Evolutionary conservation across 139 green algal genomes (phyloP).

Genomic region (Chlorella vulgaris): DNA sequence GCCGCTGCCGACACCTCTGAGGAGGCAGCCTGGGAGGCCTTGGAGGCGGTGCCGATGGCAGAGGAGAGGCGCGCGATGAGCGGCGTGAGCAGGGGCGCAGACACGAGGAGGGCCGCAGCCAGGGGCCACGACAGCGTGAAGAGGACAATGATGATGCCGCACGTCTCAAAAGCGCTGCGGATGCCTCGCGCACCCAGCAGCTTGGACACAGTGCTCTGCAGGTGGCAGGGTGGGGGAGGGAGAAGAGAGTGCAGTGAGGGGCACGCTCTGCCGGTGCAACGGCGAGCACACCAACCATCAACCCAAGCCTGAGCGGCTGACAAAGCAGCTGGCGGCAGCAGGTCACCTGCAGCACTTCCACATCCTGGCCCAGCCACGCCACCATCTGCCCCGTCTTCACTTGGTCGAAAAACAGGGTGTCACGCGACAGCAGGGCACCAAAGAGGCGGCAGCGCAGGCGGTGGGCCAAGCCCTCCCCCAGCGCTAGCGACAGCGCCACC

Average conservation of each 20-base stretch:
- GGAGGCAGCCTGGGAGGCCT: slow-evolving; percentile 22
- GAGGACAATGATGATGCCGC: slow-evolving; percentile 28
- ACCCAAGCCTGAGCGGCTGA: too few relatives aligned
- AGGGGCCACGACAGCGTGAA: slow-evolving; percentile 28
- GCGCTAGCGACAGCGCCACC: slow-evolving; percentile 29
- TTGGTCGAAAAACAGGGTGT: slow-evolving; percentile 29
- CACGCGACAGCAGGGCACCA: slow-evolving; percentile 21
- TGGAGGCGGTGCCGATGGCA: slow-evolving; percentile 18
- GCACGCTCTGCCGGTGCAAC: too few relatives aligned
- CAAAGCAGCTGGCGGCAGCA: background rate
- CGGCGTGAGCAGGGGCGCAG: slow-evolving; percentile 39
- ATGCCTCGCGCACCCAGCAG: slow-evolving; percentile 41
- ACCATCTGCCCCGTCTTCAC: slow-evolving; percentile 38
- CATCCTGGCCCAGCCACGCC: slow-evolving; percentile 42
- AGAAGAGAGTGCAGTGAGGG: background rate
- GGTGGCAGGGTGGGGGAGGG: background rate
- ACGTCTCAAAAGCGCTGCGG: slow-evolving; percentile 39
- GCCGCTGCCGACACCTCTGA: slow-evolving; percentile 16
- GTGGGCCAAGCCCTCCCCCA: slow-evolving; percentile 36
- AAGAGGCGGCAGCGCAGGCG: slow-evolving; percentile 41
- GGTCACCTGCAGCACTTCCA: slow-evolving; percentile 42
- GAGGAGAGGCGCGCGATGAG: slow-evolving; percentile 11
- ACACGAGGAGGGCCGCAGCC: slow-evolving; percentile 31
- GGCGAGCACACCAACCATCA: too few relatives aligned
- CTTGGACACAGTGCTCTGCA: slow-evolving; percentile 45